These are phyloP conservation scores for Colletotrichum sp. DNA, from an alignment of 2,329 filamentous ascomycete species.

Conservation along the genomic window DNA sequence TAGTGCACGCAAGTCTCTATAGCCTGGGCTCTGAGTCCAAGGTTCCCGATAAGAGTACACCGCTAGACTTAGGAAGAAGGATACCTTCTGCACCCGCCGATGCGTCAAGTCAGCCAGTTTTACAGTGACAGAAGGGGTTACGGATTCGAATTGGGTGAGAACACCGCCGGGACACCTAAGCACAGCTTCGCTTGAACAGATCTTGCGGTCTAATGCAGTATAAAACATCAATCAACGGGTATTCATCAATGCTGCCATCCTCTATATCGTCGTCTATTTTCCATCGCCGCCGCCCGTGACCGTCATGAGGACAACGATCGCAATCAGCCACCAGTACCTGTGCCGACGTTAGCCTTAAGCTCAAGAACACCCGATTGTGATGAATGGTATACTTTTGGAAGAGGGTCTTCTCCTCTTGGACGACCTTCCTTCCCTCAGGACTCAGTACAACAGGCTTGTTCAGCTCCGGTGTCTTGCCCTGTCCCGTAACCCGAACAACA, in stretches of 20 bases:
- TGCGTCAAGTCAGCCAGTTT: background rate
- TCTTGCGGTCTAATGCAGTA: background rate
- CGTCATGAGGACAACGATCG: conserved; percentile 57
- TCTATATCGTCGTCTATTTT: conserved; percentile 57
- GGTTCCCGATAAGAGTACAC: background rate
- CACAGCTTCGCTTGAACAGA: background rate
- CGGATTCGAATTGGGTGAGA: background rate
- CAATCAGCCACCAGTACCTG: conserved; percentile 73
- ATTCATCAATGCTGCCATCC: background rate
- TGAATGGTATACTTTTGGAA: conserved; percentile 65
- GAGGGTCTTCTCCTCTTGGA: conserved; percentile 66
- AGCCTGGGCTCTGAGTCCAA: background rate
- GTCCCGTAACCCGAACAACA: conserved; percentile 49
- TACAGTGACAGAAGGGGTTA: background rate
- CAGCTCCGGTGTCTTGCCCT: conserved; percentile 62
- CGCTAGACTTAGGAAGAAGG: background rate
- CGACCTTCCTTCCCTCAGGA: conserved; percentile 63
- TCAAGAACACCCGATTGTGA: background rate
- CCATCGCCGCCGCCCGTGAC: conserved; percentile 58
- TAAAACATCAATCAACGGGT: background rate
- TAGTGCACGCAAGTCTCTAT: background rate
- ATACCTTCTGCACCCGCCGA: background rate
- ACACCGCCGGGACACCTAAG: background rate
- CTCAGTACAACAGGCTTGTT: conserved; percentile 69
- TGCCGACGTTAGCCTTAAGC: conserved; percentile 34